These are phyloP conservation scores for Globisporangium ultimum DNA, from an alignment of 352 stramenopile genomes.

Conservation along the genomic window DNA sequence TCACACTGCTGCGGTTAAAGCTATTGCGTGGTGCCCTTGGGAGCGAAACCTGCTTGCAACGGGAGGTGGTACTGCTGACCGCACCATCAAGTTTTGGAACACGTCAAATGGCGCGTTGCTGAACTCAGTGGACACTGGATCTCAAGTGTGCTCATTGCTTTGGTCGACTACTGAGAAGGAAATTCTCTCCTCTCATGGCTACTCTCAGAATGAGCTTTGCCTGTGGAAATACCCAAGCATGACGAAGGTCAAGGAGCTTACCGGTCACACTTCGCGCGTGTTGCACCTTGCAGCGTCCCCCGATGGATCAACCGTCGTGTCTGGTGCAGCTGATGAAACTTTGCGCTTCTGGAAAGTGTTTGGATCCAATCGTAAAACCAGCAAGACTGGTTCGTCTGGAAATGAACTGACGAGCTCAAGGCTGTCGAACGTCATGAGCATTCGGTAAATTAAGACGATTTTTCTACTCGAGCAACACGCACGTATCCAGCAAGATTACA, in stretches of 20 bases:
- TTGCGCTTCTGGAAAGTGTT: constrained; percentile 99
- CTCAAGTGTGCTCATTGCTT: constrained; percentile 96
- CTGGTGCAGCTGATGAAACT: constrained; percentile 97
- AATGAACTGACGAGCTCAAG: constrained; percentile 60
- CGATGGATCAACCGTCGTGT: constrained; percentile 96
- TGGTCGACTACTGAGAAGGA: constrained; percentile 94
- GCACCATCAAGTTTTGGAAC: constrained; percentile 99
- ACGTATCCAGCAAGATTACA: not conserved
- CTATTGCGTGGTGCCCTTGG: constrained; percentile 98
- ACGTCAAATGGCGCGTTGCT: constrained; percentile 92
- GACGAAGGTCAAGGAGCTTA: constrained; percentile 97
- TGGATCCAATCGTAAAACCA: constrained; percentile 77
- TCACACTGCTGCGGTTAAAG: constrained; percentile 97
- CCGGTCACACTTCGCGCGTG: constrained; percentile 95
- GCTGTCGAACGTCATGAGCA: constrained; percentile 80
- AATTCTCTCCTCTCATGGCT: constrained; percentile 97
- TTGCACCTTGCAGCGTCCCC: constrained; percentile 97
- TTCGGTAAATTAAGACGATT: constrained; percentile 41
- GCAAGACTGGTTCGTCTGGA: constrained; percentile 50
- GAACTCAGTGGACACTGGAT: constrained; percentile 97
- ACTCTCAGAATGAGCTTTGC: constrained; percentile 96
- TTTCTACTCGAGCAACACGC: not conserved
- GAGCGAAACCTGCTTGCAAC: constrained; percentile 96
- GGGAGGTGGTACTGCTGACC: constrained; percentile 96
- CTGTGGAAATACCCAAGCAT: constrained; percentile 99